These are phyloP conservation scores for Phytophthora sojae DNA, from an alignment of 352 stramenopile genomes.

Conservation along the genomic window DNA sequence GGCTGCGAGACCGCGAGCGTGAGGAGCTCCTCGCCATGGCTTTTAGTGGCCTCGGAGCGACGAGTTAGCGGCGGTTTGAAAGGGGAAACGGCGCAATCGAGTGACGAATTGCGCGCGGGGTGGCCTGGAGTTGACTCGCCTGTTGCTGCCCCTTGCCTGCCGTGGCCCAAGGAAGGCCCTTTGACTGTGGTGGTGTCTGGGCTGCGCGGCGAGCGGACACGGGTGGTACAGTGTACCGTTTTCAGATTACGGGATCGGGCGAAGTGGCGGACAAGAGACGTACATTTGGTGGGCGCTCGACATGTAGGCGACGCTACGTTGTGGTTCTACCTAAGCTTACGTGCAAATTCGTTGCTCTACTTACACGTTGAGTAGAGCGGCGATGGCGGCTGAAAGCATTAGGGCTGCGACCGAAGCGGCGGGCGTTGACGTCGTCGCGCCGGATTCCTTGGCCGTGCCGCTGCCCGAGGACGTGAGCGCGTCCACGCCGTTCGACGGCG, in stretches of 20 bases:
- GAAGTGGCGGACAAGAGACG: background rate
- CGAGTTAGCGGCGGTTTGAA: background rate
- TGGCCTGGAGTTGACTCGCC: no score
- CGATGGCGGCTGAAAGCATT: background rate
- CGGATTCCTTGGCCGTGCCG: constrained; percentile 12
- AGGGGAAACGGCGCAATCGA: background rate
- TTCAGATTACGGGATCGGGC: background rate
- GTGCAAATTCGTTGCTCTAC: background rate
- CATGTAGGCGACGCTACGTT: no score
- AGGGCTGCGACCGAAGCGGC: background rate
- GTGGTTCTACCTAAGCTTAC: no score
- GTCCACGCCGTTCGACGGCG: constrained; percentile 31
- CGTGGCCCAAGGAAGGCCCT: background rate
- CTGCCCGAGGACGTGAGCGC: constrained; percentile 16
- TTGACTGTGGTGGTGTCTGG: background rate
- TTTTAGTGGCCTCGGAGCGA: background rate
- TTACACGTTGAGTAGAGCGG: background rate
- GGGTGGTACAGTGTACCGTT: background rate
- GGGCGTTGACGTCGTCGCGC: background rate
- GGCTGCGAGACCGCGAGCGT: background rate
- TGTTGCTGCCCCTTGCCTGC: no score
- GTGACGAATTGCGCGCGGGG: background rate
- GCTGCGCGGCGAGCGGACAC: background rate
- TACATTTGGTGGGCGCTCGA: background rate
- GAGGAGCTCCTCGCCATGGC: background rate